Percentiles rank a stretch among this genome's conserved stretches.
Conservation (phyloP, 208 protist species). For the Trypanosoma melophagium region DNA sequence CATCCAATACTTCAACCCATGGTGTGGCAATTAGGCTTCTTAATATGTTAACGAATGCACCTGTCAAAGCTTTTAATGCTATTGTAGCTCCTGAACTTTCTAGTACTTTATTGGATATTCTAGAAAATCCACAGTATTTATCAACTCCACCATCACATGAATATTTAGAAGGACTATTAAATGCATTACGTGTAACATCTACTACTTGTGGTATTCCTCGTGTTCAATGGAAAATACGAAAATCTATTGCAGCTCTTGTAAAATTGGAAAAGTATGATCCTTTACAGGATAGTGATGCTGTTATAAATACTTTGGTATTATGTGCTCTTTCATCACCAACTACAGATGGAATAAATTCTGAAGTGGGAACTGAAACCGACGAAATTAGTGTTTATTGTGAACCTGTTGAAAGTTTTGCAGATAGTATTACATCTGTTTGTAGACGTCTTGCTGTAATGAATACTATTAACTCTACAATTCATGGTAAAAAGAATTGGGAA, state of each 20-base stretch:
- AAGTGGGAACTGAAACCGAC: neutral
- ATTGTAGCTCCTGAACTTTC: constrained; percentile 25
- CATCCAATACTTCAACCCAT: neutral
- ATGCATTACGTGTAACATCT: neutral
- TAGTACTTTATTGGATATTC: constrained; percentile 12
- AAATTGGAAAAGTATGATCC: constrained; percentile 14
- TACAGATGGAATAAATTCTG: neutral
- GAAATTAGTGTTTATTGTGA: neutral
- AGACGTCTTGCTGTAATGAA: constrained; percentile 11
- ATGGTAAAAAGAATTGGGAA: constrained; percentile 20
- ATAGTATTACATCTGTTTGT: constrained; percentile 13
- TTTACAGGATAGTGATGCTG: constrained; percentile 10
- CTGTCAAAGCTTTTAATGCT: constrained; percentile 12
- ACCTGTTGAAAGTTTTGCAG: constrained; percentile 14
- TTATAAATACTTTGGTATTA: constrained; percentile 24
- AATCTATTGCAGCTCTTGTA: constrained; percentile 9
- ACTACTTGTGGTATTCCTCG: constrained; percentile 5
- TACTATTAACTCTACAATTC: neutral
- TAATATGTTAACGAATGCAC: constrained; percentile 4
- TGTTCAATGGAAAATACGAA: constrained; percentile 5
- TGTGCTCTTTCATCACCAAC: constrained; percentile 9
- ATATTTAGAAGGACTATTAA: constrained; percentile 8
- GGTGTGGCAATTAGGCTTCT: constrained; percentile 6
- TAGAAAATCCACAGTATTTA: constrained; percentile 2
- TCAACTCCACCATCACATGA: neutral